phyloP scores from a whole-genome alignment of 768 basidiomycete genomes.

The Fistulinella prunicolor region DNA sequence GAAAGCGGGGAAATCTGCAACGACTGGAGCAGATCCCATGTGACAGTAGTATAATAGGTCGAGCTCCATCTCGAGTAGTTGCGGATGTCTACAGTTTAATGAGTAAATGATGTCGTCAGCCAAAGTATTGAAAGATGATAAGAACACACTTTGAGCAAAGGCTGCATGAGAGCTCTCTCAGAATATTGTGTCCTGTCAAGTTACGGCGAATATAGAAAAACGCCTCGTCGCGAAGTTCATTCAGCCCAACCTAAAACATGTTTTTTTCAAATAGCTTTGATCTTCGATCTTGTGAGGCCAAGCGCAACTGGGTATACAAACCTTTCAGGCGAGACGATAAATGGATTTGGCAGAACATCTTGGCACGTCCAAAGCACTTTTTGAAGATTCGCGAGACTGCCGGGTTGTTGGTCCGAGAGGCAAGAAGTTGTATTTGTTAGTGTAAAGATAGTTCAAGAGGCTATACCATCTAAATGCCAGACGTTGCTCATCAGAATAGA shows the following conservation, averaged over 20 bases:
- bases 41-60: constrained; percentile 6
- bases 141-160: neutral
- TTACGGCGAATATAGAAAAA: neutral
- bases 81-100: neutral
- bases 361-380: neutral
- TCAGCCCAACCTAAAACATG: neutral
- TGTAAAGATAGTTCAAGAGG: constrained; percentile 40
- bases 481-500: neutral
- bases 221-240: neutral
- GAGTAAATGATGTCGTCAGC: too few relatives aligned
- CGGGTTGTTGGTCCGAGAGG: constrained; percentile 26
- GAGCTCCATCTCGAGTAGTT: constrained; percentile 9
- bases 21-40: constrained; percentile 8
- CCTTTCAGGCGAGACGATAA: constrained; percentile 42
- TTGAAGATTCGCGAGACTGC: neutral
- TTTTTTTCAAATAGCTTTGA: neutral
- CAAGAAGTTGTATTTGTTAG: constrained; percentile 30
- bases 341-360: constrained; percentile 44
- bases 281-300: neutral
- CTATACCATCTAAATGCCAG: constrained; percentile 35
- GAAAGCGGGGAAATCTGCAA: constrained; percentile 5
- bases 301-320: constrained; percentile 6
- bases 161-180: neutral
- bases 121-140: too few relatives aligned
- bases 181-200: neutral